phyloP scores from a whole-genome alignment of 371 early-diverging fungal genomes.

The Smittium culicis region DNA sequence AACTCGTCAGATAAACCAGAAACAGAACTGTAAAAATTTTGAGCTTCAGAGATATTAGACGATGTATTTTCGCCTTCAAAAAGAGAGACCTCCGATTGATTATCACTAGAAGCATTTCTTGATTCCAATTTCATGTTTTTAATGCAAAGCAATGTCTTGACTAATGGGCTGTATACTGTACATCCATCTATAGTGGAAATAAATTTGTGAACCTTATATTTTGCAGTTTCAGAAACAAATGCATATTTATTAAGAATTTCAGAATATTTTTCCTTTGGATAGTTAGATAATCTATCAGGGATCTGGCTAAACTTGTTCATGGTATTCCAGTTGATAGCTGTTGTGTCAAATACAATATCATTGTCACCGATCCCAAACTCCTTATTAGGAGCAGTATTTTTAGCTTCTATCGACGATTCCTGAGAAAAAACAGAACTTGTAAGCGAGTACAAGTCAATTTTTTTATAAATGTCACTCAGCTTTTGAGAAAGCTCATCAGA shows the following conservation, averaged over 20 bases:
- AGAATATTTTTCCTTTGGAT: background rate
- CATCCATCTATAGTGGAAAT: no score
- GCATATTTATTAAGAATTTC: background rate
- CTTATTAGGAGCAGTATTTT: background rate
- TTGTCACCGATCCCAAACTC: background rate
- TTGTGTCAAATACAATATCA: no score
- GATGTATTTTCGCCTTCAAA: no score
- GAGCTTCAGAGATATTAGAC: no score
- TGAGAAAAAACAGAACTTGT: constrained; percentile 4
- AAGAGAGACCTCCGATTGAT: background rate
- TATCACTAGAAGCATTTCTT: background rate
- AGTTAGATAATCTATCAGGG: background rate
- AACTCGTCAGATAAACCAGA: no score
- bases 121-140: background rate
- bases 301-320: background rate
- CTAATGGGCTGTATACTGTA: no score
- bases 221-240: background rate
- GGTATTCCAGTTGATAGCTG: constrained; percentile 2
- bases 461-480: no score
- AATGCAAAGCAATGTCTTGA: background rate
- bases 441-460: background rate
- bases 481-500: no score
- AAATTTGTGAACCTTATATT: no score
- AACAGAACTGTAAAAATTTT: no score
- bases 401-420: background rate